These are phyloP conservation scores for Kurtzmaniella cleridarum DNA, from an alignment of 805 yeast species.

Conservation along the genomic window DNA sequence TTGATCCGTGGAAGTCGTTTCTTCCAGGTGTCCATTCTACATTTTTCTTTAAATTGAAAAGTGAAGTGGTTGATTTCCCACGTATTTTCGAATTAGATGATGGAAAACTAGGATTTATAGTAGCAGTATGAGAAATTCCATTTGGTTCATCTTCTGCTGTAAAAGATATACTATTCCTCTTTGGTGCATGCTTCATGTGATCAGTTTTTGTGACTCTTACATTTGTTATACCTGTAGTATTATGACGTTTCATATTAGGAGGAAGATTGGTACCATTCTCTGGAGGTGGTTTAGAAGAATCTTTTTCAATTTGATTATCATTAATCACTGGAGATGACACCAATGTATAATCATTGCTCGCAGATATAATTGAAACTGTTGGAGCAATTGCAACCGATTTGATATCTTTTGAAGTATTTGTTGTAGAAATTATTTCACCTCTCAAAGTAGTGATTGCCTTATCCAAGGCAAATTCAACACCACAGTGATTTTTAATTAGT, in stretches of 20 bases:
- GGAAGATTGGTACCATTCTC: constrained; percentile 7
- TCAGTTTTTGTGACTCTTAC: background rate
- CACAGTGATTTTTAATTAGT: constrained; percentile 81
- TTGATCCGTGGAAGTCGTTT: no score
- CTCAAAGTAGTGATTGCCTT: constrained; percentile 65
- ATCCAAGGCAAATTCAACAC: constrained; percentile 83
- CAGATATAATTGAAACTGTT: background rate
- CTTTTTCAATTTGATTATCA: background rate
- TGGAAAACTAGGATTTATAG: constrained; percentile 3
- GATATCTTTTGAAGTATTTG: constrained; percentile 9
- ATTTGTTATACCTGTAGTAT: constrained; percentile 8
- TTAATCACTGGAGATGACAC: constrained; percentile 19
- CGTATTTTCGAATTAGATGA: constrained; percentile 1
- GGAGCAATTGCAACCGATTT: background rate
- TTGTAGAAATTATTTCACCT: constrained; percentile 47
- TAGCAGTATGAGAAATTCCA: background rate
- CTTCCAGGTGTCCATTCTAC: no score
- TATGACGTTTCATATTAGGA: constrained; percentile 22
- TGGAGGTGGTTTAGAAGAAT: constrained; percentile 6
- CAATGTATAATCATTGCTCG: constrained; percentile 9
- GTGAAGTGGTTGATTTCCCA: constrained; percentile 19
- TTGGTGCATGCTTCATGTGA: background rate
- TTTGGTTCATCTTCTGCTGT: constrained; percentile 1
- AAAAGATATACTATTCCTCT: constrained; percentile 3
- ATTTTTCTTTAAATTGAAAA: constrained; percentile 5